Base-by-base conservation (phyloP, 192 early-diverging fungal genomes). In the Podochytrium sp. region DNA sequence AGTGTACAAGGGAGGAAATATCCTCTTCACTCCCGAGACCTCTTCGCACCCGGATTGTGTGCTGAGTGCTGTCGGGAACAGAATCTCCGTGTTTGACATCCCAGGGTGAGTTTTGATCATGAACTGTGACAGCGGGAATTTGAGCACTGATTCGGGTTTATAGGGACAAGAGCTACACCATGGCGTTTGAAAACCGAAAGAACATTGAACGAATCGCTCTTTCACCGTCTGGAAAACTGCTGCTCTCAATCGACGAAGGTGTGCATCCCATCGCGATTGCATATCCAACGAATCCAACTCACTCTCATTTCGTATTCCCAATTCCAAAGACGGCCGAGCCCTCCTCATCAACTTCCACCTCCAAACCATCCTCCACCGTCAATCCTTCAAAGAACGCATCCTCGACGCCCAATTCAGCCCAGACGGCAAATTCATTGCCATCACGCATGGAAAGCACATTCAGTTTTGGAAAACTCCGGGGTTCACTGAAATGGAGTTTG, bases 1-100 rank as follows among this genome's bases (percentile, higher is more conserved):
- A 6, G 98, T 98, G 18, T 99, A 98, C 81, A 93, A 91, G 64
- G 86, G 91, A 74, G 98, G 97, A n/a, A 98, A 98, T 79, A 76
- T 98, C 27, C 82, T 96, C 30, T 99, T 96, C 78, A 95, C 95
- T 34, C 92, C 96, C 29, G 96, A 97, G 76, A 23, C 18, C 29
- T 53, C 66, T 10, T 34, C 47, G 23, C 6, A 75, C 67, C 95
- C 95, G 27, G 95, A 98, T 81, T 91, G 91, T 16, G 78, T 99
- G 49, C 70, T 97, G 34, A 96, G 93, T 80, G 95, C 97, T 0
- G 98, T 99, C 6, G 98, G 98, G 53, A 99, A 99, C 85, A 84
- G 95, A 53, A 90, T 98, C 0, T 92, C 95, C 0, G 87, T 97
- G 27, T 99, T 98, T 79, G 96, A 99, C 81, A 91, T 99, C 52